Evolutionary conservation across 1,139 yeast genomes (phyloP).

Genomic region (Geotrichum cucujoidarum): DNA sequence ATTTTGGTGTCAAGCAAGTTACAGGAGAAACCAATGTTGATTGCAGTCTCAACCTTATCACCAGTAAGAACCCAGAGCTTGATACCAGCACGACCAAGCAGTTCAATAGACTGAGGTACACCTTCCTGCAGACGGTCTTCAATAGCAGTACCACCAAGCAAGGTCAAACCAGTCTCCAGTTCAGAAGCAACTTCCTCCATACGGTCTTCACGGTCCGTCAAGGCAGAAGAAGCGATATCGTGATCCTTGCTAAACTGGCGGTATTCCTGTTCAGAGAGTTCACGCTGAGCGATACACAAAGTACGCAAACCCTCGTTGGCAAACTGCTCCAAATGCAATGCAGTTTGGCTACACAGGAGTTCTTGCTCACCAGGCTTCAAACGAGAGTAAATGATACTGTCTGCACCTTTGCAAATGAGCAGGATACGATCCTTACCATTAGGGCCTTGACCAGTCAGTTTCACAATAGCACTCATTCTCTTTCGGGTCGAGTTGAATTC

Average conservation of each 20-base stretch:
- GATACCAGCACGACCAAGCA: constrained; percentile 80
- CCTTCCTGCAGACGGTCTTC: constrained; percentile 93
- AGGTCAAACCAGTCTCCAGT: constrained; percentile 62
- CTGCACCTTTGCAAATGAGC: constrained; percentile 95
- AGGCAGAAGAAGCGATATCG: constrained; percentile 65
- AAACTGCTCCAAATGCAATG: constrained; percentile 76
- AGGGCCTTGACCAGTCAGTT: constrained; percentile 65
- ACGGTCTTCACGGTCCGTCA: constrained; percentile 67
- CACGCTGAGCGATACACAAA: constrained; percentile 80
- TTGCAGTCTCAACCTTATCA: constrained; percentile 94
- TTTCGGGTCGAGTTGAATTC: constrained; percentile 97
- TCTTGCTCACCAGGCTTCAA: constrained; percentile 35
- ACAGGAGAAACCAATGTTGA: constrained; percentile 93
- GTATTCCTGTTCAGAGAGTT: constrained; percentile 57
- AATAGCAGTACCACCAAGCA: constrained; percentile 93
- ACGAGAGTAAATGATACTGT: constrained; percentile 87
- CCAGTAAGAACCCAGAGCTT: constrained; percentile 96
- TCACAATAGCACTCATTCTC: constrained; percentile 91
- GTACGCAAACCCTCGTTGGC: constrained; percentile 96
- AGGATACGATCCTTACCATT: constrained; percentile 73
- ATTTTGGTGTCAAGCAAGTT: constrained; percentile 77
- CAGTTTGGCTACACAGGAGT: constrained; percentile 42
- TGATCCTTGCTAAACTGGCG: constrained; percentile 62
- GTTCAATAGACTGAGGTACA: constrained; percentile 84
- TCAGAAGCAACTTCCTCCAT: constrained; percentile 73